Evolutionary conservation across 2,329 filamentous ascomycete species (phyloP).

Genomic region (Elsinoe perseae): DNA sequence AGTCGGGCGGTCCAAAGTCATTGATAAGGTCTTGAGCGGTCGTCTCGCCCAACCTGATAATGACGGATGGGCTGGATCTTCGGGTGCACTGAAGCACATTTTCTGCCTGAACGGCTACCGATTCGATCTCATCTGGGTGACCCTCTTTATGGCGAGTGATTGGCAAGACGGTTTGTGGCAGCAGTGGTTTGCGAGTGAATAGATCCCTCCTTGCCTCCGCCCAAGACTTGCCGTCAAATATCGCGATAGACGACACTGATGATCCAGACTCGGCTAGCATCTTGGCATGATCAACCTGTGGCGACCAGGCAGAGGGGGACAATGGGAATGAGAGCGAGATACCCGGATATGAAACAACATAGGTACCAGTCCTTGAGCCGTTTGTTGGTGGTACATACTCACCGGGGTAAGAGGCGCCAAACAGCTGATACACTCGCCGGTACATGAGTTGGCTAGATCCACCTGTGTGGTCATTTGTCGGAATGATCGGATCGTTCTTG

Average conservation of each 20-base stretch:
- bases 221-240: constrained; percentile 90
- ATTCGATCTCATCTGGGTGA: constrained; percentile 80
- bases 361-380: constrained; percentile 58
- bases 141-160: constrained; percentile 65
- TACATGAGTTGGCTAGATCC: constrained; percentile 46
- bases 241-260: constrained; percentile 75
- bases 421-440: constrained; percentile 74
- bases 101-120: constrained; percentile 68
- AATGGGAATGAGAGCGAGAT: constrained; percentile 88
- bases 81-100: constrained; percentile 72
- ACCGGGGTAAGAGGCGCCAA: constrained; percentile 88
- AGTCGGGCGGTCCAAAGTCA: constrained; percentile 86
- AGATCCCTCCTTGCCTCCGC: constrained; percentile 67
- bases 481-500: constrained; percentile 39
- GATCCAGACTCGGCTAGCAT: constrained; percentile 72
- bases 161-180: constrained; percentile 63
- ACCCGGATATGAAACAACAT: constrained; percentile 88
- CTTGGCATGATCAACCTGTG: constrained; percentile 72
- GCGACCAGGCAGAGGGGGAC: constrained; percentile 64
- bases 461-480: constrained; percentile 25
- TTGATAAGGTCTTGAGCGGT: constrained; percentile 86
- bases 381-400: constrained; percentile 68
- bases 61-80: constrained; percentile 58
- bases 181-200: constrained; percentile 66
- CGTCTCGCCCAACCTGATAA: constrained; percentile 73